Base-by-base conservation (phyloP, 1,284 basidiomycete species). In the Sporisorium graminicola region DNA sequence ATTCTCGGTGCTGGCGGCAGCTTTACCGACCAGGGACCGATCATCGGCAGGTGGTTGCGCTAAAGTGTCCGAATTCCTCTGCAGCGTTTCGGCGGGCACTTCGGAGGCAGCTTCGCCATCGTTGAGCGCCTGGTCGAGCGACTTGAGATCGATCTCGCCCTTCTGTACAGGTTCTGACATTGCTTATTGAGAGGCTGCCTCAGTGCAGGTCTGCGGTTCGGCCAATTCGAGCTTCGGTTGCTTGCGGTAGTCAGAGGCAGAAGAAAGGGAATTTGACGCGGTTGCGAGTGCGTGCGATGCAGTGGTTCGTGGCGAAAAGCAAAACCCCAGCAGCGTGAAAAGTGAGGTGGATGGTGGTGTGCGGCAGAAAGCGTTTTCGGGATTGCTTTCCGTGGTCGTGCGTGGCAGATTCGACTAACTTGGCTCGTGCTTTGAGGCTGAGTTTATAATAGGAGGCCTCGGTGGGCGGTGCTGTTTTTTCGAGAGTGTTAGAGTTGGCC, bases 81-180 rank as follows among this genome's bases (percentile, higher is more conserved):
- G 31, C 5, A 76, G 62, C 14, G 62, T 62, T n/a, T 63, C 40
- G 20, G 65, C 64, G n/a, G 65, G 42, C 24, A 68, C 50, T 5
- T 64, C 58, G 2, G 74, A 67, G n/a, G 64, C 68, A 26, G 74
- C 56, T 26, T 76, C 64, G 16, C 31, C 43, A 18, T 76, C 74
- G 24, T 64, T 67, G 44, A 77, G 70, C 8, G 74, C 74, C 16
- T 56, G 53, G 37, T 74, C 66, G 31, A 77, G 64, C 18, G 65
- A 69, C 37, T 50, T 67, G 57, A 77, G 70, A 33, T 77, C 70
- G 60, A 77, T 61, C 52, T 77, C 65, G 33, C 66, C 66, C 43
- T 73, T 70, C 20, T 74, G 74, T 12, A 67, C 55, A 22, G 74
- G 74, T 31, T 77, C 70, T 4, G 74, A 74, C 74, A 77, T 77